Evolutionary conservation across 352 stramenopile genomes (phyloP).

Genomic region (Aphanomyces stellatus): DNA sequence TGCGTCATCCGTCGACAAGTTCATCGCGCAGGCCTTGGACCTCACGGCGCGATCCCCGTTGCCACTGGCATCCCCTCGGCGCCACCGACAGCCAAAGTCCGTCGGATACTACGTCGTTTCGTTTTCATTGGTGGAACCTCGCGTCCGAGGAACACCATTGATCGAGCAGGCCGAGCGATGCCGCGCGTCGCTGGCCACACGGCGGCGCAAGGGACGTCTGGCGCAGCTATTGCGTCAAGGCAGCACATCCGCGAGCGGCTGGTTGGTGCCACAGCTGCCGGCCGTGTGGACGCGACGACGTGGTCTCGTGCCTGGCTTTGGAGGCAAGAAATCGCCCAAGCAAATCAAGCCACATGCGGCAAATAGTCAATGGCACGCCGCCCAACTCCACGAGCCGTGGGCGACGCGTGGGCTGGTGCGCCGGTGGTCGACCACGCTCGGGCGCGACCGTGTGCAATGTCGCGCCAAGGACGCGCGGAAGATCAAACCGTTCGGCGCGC

Average conservation of each 20-base stretch:
- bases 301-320: background rate
- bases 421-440: background rate
- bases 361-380: background rate
- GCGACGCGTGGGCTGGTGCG: background rate
- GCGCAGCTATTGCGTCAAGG: background rate
- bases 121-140: conserved; percentile 7
- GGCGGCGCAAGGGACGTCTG: background rate
- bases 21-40: background rate
- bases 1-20: background rate
- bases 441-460: conserved; percentile 11
- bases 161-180: conserved; percentile 2
- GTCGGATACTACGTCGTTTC: conserved; percentile 11
- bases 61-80: background rate
- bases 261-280: background rate
- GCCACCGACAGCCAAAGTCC: background rate
- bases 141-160: background rate
- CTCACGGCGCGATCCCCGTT: background rate
- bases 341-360: too few relatives aligned
- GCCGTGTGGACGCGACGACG: background rate
- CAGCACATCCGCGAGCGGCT: background rate
- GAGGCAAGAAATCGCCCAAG: too few relatives aligned
- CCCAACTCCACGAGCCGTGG: background rate
- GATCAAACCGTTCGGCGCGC: background rate
- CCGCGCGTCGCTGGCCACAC: background rate
- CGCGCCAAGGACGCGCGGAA: background rate